Conservation (phyloP, 2,329 filamentous ascomycete species). For the Reticulascus tulasneorum region DNA sequence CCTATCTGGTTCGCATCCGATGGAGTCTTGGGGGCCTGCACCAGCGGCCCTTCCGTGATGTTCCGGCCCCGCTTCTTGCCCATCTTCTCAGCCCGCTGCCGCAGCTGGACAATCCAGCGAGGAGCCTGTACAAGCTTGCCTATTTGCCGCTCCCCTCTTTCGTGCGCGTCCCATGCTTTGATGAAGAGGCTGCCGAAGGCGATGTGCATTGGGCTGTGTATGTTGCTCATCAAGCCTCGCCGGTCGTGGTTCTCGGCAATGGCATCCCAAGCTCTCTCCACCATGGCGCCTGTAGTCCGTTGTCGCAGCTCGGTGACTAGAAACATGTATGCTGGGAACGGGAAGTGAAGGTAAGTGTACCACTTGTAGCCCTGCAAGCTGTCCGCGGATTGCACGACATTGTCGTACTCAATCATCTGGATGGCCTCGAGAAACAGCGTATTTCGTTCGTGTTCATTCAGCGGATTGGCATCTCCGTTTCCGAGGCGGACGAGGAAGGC, state of each 20-base stretch:
- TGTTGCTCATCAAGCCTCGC: conserved; percentile 43
- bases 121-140: conserved; percentile 41
- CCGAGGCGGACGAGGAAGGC: conserved; percentile 49
- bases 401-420: conserved; percentile 57
- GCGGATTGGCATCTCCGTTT: conserved; percentile 30
- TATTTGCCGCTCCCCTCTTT: conserved; percentile 39
- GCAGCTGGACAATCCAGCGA: conserved; percentile 42
- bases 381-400: conserved; percentile 48
- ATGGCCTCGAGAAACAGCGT: conserved; percentile 51
- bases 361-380: conserved; percentile 50
- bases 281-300: conserved; percentile 49
- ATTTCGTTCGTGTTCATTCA: conserved; percentile 46
- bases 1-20: conserved; percentile 16
- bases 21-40: conserved; percentile 22
- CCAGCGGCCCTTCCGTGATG: background rate
- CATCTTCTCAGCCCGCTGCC: conserved; percentile 36
- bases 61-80: conserved; percentile 18
- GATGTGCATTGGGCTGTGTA: conserved; percentile 53
- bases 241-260: conserved; percentile 52
- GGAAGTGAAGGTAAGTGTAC: conserved; percentile 58
- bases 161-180: conserved; percentile 59
- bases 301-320: conserved; percentile 52
- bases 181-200: conserved; percentile 55
- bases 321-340: conserved; percentile 59
- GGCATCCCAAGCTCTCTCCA: conserved; percentile 55